Percentiles rank a stretch among this genome's conserved stretches.
phyloP scores from a whole-genome alignment of 1,139 yeast species.

The Suhomyces wounanorum region DNA sequence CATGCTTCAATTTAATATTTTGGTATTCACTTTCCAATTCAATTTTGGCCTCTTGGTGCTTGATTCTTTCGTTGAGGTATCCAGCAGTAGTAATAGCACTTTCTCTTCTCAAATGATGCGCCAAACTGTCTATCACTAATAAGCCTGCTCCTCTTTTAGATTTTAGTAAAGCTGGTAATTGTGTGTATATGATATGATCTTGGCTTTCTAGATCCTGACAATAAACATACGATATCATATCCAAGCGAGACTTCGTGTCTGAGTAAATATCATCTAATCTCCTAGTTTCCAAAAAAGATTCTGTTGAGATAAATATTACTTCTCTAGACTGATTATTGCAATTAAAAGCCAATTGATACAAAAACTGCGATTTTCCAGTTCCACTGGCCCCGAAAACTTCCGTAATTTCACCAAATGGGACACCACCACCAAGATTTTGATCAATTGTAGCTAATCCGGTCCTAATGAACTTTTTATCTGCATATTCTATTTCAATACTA shows the following conservation, averaged over 20 bases:
- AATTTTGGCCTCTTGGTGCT: slow-evolving; percentile 25
- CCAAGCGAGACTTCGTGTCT: slow-evolving; percentile 34
- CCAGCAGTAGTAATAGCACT: slow-evolving; percentile 38
- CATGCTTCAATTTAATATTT: slow-evolving; percentile 28
- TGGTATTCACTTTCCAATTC: slow-evolving; percentile 20
- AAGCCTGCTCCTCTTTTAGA: slow-evolving; percentile 48
- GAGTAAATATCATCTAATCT: slow-evolving; percentile 44
- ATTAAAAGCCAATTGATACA: slow-evolving; percentile 62
- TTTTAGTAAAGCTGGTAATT: slow-evolving; percentile 59
- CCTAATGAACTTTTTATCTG: slow-evolving; percentile 32
- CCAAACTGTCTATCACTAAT: slow-evolving; percentile 72
- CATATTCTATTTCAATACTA: neutral
- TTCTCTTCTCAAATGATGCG: slow-evolving; percentile 79
- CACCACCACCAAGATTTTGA: slow-evolving; percentile 63
- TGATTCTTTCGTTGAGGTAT: slow-evolving; percentile 27
- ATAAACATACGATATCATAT: slow-evolving; percentile 59
- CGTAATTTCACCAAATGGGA: slow-evolving; percentile 64
- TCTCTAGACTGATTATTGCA: slow-evolving; percentile 47
- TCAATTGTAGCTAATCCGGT: slow-evolving; percentile 68
- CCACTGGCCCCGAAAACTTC: slow-evolving; percentile 87
- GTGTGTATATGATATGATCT: slow-evolving; percentile 72
- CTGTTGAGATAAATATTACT: slow-evolving; percentile 76
- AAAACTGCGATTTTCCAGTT: slow-evolving; percentile 78
- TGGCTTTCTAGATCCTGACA: slow-evolving; percentile 72
- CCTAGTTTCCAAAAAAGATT: slow-evolving; percentile 66